phyloP scores from a whole-genome alignment of 1,139 yeast species.

The Kodamaea fungicola region DNA sequence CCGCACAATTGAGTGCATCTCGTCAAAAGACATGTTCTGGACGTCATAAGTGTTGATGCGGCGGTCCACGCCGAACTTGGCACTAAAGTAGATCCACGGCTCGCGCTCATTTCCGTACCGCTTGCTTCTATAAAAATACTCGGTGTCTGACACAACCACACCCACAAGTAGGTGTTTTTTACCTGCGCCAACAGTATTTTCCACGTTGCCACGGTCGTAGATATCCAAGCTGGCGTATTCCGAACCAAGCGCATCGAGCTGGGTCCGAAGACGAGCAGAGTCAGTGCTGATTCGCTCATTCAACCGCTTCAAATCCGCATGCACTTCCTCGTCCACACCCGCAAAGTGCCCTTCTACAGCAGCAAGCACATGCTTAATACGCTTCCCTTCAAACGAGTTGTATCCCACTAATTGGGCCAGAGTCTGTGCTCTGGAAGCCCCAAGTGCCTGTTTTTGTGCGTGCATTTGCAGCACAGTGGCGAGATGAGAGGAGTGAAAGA shows the following conservation, averaged over 20 bases:
- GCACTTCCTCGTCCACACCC: slow-evolving; percentile 16
- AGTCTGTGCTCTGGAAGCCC: slow-evolving; percentile 16
- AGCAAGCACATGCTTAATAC: slow-evolving; percentile 23
- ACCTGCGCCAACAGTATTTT: neutral
- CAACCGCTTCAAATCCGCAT: slow-evolving; percentile 21
- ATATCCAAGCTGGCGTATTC: slow-evolving; percentile 21
- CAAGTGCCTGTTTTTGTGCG: slow-evolving; percentile 12
- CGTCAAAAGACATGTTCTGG: slow-evolving; percentile 20
- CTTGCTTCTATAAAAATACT: slow-evolving; percentile 20
- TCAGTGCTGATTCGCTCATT: slow-evolving; percentile 15
- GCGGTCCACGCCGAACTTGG: slow-evolving; percentile 9
- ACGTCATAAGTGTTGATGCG: slow-evolving; percentile 16
- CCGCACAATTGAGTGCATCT: slow-evolving; percentile 14
- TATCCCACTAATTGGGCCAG: slow-evolving; percentile 25
- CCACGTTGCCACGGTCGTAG: neutral
- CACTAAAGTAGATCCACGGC: slow-evolving; percentile 14
- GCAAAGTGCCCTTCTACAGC: slow-evolving; percentile 18
- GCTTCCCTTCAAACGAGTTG: slow-evolving; percentile 38
- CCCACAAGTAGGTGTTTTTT: slow-evolving; percentile 23
- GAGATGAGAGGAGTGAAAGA: slow-evolving; percentile 23
- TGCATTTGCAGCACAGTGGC: slow-evolving; percentile 19
- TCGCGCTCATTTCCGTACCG: slow-evolving; percentile 9
- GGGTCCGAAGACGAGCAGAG: slow-evolving; percentile 15
- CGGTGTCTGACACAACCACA: slow-evolving; percentile 27
- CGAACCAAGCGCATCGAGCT: slow-evolving; percentile 16